A percentile compares a stretch with the other conserved stretches of the same genome.
Evolutionary conservation across 495 filamentous ascomycete species (phyloP).

Genomic region (Durotheca rogersii): DNA sequence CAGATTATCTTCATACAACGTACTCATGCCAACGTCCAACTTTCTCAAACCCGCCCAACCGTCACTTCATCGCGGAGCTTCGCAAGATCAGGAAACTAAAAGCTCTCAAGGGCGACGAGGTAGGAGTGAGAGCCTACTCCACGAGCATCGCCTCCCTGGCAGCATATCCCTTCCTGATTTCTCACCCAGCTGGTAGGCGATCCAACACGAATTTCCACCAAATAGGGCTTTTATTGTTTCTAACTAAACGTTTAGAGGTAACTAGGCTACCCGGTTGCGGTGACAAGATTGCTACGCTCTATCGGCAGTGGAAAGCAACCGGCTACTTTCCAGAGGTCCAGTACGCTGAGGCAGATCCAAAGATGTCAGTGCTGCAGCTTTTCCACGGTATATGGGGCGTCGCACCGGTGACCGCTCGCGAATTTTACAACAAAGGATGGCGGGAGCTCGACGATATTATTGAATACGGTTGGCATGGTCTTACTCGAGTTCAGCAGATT

Average conservation of each 20-base stretch:
- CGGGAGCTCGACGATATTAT: conserved; percentile 72
- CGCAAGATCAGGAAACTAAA: conserved; percentile 72
- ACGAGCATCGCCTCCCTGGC: conserved; percentile 79
- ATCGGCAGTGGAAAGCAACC: conserved; percentile 66
- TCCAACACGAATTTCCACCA: background rate
- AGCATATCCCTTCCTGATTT: conserved; percentile 67
- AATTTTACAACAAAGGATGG: conserved; percentile 85
- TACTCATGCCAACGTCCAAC: conserved; percentile 84
- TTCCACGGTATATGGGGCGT: conserved; percentile 91
- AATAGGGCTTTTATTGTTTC: conserved; percentile 36
- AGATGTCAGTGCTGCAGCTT: conserved; percentile 59
- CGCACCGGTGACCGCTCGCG: conserved; percentile 74
- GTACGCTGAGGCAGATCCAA: conserved; percentile 63
- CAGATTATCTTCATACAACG: conserved; percentile 68
- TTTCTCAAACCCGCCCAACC: conserved; percentile 69
- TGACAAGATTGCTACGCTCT: conserved; percentile 74
- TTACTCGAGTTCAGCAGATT: conserved; percentile 85
- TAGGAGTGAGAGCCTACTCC: conserved; percentile 85
- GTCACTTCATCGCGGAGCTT: conserved; percentile 71
- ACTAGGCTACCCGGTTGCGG: conserved; percentile 76
- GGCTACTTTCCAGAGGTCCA: conserved; percentile 62
- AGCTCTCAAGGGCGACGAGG: conserved; percentile 67
- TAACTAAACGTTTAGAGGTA: conserved; percentile 61
- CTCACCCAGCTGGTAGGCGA: conserved; percentile 38
- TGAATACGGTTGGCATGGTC: conserved; percentile 72